Evolutionary conservation across 176 grass and related monocot species (phyloP).

Genomic region (Phyllostachys edulis): DNA sequence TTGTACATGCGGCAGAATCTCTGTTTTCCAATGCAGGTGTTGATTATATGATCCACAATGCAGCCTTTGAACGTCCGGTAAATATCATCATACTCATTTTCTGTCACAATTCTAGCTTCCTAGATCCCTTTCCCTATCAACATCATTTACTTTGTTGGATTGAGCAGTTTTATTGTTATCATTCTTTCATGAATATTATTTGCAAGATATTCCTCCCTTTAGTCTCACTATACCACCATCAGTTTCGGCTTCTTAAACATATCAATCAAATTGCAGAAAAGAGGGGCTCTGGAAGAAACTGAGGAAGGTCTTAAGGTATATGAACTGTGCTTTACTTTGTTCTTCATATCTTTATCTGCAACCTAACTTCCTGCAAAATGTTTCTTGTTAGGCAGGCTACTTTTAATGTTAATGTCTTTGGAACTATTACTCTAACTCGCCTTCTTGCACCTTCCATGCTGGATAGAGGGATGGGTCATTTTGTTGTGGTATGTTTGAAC

Average conservation of each 20-base stretch:
- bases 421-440: constrained; percentile 78
- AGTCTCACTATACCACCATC: neutral
- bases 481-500: constrained; percentile 77
- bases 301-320: constrained; percentile 73
- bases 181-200: neutral
- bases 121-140: neutral
- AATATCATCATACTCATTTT: constrained; percentile 27
- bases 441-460: constrained; percentile 86
- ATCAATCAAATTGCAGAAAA: constrained; percentile 66
- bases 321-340: constrained; percentile 25
- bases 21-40: constrained; percentile 81
- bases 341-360: neutral
- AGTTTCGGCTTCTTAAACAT: constrained; percentile 10
- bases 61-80: constrained; percentile 88
- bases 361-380: constrained; percentile 8
- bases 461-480: constrained; percentile 92
- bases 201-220: neutral
- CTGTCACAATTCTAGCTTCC: neutral
- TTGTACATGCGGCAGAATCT: constrained; percentile 71
- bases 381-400: constrained; percentile 52
- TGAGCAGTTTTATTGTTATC: constrained; percentile 1
- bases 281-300: constrained; percentile 77
- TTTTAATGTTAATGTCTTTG: constrained; percentile 74
- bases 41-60: constrained; percentile 93
- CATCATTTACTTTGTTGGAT: neutral